Conservation (phyloP, 805 yeast genomes). For the Ogataea siamensis region DNA sequence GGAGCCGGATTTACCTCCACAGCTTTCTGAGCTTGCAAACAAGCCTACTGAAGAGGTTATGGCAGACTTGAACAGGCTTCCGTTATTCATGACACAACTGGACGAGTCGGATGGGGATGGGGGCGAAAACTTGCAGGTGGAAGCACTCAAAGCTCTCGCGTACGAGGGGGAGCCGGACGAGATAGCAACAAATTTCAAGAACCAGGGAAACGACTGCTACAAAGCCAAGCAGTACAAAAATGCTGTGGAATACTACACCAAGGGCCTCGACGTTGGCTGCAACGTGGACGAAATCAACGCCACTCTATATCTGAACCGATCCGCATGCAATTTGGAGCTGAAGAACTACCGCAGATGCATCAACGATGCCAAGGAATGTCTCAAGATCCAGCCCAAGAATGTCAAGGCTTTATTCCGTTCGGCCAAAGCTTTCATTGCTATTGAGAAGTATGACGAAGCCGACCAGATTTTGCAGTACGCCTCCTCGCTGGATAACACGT, state of each 20-base stretch:
- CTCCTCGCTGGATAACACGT: constrained; percentile 54
- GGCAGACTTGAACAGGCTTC: constrained; percentile 75
- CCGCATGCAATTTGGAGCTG: constrained; percentile 87
- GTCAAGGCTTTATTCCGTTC: constrained; percentile 85
- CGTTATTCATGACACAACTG: constrained; percentile 89
- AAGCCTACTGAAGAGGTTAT: constrained; percentile 75
- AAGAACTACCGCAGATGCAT: constrained; percentile 83
- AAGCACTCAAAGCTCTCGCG: constrained; percentile 87
- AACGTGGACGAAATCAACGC: constrained; percentile 53
- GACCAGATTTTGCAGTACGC: constrained; percentile 65
- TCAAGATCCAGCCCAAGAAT: constrained; percentile 63
- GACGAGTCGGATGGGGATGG: constrained; percentile 76
- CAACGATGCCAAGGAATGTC: constrained; percentile 76
- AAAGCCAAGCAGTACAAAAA: constrained; percentile 65
- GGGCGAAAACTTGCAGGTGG: constrained; percentile 71
- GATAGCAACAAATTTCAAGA: constrained; percentile 82
- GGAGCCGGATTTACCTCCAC: constrained; percentile 81
- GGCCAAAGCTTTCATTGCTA: constrained; percentile 71
- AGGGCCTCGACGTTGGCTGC: constrained; percentile 73
- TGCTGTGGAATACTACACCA: constrained; percentile 76
- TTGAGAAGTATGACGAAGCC: constrained; percentile 73
- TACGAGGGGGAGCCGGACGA: constrained; percentile 96
- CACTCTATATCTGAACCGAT: constrained; percentile 74
- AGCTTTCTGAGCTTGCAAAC: constrained; percentile 58
- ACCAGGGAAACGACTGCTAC: constrained; percentile 89